A percentile compares a stretch with the other conserved stretches of the same genome.
Evolutionary conservation across 2,329 filamentous ascomycete species (phyloP).

Genomic region (Fonsecaea multimorphosa): DNA sequence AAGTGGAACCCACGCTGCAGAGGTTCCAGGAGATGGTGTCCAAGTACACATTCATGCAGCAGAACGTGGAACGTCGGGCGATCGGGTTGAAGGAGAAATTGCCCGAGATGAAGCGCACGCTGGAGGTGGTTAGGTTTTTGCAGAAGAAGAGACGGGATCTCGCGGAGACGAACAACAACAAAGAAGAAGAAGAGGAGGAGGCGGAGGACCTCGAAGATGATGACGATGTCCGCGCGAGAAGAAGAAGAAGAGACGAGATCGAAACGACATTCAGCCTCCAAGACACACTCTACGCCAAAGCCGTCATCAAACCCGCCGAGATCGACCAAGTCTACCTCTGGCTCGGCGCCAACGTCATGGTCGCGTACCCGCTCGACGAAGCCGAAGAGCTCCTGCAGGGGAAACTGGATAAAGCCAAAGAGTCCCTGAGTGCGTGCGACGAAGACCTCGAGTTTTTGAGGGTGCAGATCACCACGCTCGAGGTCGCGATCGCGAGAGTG

Average conservation of each 20-base stretch:
- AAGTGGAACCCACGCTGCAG: constrained; percentile 54
- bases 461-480: constrained; percentile 96
- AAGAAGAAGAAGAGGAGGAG: too few relatives aligned
- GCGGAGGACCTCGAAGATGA: constrained; percentile 21
- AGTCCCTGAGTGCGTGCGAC: constrained; percentile 84
- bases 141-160: constrained; percentile 74
- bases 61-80: constrained; percentile 84
- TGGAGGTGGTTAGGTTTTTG: constrained; percentile 88
- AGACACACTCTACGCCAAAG: constrained; percentile 92
- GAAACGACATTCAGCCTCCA: constrained; percentile 96
- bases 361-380: constrained; percentile 89
- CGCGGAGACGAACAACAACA: constrained; percentile 3
- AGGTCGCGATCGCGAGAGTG: constrained; percentile 94
- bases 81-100: constrained; percentile 89
- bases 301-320: constrained; percentile 75
- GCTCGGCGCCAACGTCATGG: constrained; percentile 99
- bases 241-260: constrained; percentile 48
- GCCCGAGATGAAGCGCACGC: constrained; percentile 93
- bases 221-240: constrained; percentile 1
- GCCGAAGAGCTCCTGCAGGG: constrained; percentile 77
- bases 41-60: constrained; percentile 99
- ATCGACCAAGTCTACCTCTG: constrained; percentile 89
- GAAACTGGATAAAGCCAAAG: constrained; percentile 79
- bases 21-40: constrained; percentile 63
- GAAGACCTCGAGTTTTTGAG: constrained; percentile 95